Base-by-base conservation (phyloP, 257 asterid genomes). In the Marsdenia floribunda region DNA sequence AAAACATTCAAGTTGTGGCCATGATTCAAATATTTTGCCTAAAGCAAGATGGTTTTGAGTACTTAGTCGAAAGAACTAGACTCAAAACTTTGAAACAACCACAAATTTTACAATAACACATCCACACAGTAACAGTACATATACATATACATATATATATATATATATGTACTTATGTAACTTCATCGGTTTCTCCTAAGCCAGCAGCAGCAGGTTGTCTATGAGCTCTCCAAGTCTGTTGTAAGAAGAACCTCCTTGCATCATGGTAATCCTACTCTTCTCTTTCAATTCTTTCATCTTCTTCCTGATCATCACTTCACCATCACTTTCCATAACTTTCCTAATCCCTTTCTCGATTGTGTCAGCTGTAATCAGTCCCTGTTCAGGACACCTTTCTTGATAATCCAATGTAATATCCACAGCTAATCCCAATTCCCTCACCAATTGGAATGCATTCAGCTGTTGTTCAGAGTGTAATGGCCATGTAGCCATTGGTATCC, bases 401-500 rank as follows among this genome's bases (percentile, higher is more conserved):
- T 68, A 68, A n/a, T 68, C 73, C 40, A 68, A 42, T 13, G 29
- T 46, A 38, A 68, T 68, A 21, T 68, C 73, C 73, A 68, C 73
- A 38, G 73, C 73, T 68, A 68, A 42, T 46, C 73, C 73, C 33
- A 68, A 11, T 11, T 68, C 73, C 58, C 26, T 68, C 33, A 68
- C 73, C 52, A 68, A 21, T 46, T 68, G 73, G 29, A 68, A n/a
- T 68, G 73, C 73, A 46, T 68, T 68, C 9, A 50, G 1, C 15
- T 68, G 52, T 53, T 68, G 73, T 42, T 68, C 73, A 10, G 73
- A n/a, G 18, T 68, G 54, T 2, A 68, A 42, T 19, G 73, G 73
- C 73, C 73, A 68, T 18, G 73, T 50, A 13, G 38, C 73, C 33
- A 68, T 68, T 21, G 84, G 82, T 9, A 81, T 74, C 6, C 79